Conservation (phyloP, 2,329 filamentous ascomycete species). For the Sporothrix mexicana region DNA sequence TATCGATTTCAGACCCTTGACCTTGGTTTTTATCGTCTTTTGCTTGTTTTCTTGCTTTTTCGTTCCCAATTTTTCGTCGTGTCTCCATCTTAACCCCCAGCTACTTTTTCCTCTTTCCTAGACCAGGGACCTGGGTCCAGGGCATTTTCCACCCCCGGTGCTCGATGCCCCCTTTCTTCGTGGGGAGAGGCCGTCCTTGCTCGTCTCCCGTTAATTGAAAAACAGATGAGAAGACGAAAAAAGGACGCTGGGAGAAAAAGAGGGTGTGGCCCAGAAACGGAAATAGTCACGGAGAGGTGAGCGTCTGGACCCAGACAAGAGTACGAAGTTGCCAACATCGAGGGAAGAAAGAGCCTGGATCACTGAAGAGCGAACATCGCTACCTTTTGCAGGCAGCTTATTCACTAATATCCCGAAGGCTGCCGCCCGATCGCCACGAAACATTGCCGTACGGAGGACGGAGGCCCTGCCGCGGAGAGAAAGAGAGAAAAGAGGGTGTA, state of each 20-base stretch:
- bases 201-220: conserved; percentile 23
- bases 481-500: too few species aligned
- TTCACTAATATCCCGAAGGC: too few species aligned
- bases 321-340: conserved; percentile 2
- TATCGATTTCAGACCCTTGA: background rate
- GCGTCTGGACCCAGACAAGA: background rate
- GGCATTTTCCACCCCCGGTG: background rate
- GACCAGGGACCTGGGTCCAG: conserved; percentile 9
- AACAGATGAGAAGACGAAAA: background rate
- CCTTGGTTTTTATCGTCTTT: background rate
- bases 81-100: background rate
- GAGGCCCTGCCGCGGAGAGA: background rate
- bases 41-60: background rate
- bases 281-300: background rate
- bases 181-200: background rate
- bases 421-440: background rate
- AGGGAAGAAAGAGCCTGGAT: background rate
- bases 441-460: background rate
- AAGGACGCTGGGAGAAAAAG: background rate
- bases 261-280: background rate
- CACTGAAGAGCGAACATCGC: background rate
- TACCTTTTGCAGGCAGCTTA: background rate
- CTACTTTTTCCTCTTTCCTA: background rate
- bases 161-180: background rate
- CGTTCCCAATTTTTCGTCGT: background rate